Base-by-base conservation (phyloP, 164 flowering plant genomes). In the Vitis labrusca region DNA sequence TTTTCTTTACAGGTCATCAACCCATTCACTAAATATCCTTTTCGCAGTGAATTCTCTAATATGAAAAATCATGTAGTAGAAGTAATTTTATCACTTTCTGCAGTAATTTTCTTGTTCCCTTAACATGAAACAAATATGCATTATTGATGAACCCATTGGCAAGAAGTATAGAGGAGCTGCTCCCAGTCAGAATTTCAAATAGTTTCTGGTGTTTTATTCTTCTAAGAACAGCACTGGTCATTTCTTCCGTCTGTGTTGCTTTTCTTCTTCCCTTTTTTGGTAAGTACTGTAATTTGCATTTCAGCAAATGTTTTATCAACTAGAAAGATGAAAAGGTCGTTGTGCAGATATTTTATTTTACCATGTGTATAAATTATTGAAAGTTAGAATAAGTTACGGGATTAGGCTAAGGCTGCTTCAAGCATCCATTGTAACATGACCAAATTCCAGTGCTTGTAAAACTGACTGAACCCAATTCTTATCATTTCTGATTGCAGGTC, bases 11-110 rank as follows among this genome's bases (percentile, higher is more conserved):
- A 94, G 99, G 94, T 94, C 63, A 80, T 92, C 83, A 94, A 83
- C 78, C 99, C 99, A 27, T 82, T 92, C 52, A 88, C 96, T 65
- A 94, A 94, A 85, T 93, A 93, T 91, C 94, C 94, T 88, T 89
- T 79, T 77, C 19, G 9, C n/a, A 12, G 3, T n/a, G 5, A 53
- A 52, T 23, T 37, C 32, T 48, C 32, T 62, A 10, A 23, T n/a
- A 6, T 64, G 58, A 9, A 23, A 23, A 12, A 12, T 17, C 10
- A 14, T 15, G 5, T 30, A 32, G 10, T 44, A 17, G 52, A 17
- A 7, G 8, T 32, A 16, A 8, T 6, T 32, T 71, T 1, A 52
- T 50, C 17, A 63, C 15, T 37, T 64, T 64, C 51, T 44, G 23
- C 17, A 57, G 11, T 63, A 9, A 68, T 5, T 63, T 50, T 55